phyloP scores from a whole-genome alignment of 1,284 basidiomycete species.

The Earliella scabrosa region DNA sequence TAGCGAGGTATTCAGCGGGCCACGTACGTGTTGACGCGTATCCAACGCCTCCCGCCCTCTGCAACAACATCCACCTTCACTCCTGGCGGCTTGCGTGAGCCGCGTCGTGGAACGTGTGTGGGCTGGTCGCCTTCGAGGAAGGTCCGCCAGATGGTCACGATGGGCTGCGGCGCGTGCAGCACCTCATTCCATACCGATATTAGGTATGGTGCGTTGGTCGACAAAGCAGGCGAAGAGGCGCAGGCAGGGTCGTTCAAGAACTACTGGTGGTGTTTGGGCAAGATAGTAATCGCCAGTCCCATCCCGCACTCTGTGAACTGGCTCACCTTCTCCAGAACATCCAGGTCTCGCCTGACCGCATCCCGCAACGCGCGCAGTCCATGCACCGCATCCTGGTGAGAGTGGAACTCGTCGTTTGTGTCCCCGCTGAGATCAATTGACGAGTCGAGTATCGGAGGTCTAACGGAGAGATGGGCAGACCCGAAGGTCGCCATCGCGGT shows the following conservation, averaged over 20 bases:
- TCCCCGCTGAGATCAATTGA: constrained; percentile 43
- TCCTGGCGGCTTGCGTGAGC: constrained; percentile 41
- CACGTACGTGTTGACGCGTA: constrained; percentile 84
- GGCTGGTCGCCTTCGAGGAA: constrained; percentile 37
- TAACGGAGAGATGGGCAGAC: constrained; percentile 38
- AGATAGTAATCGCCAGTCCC: background rate
- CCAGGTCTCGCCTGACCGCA: constrained; percentile 49
- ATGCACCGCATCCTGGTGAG: constrained; percentile 48
- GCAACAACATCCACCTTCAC: constrained; percentile 84
- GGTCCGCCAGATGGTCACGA: constrained; percentile 63
- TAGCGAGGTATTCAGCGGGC: background rate
- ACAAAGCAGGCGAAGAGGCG: constrained; percentile 50
- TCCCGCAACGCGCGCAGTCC: constrained; percentile 57
- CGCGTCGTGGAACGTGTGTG: constrained; percentile 26
- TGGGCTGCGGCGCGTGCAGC: constrained; percentile 57
- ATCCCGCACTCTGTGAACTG: background rate
- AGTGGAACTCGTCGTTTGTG: constrained; percentile 41
- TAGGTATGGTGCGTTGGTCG: constrained; percentile 78
- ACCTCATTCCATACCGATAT: constrained; percentile 81
- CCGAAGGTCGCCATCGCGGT: constrained; percentile 49
- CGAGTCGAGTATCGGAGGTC: constrained; percentile 61
- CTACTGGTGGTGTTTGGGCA: constrained; percentile 48
- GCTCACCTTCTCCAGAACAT: constrained; percentile 58
- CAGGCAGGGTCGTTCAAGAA: constrained; percentile 54
- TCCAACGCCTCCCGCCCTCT: constrained; percentile 74